Conservation (phyloP, 257 asterid species). For the Solanum sejunctum region DNA sequence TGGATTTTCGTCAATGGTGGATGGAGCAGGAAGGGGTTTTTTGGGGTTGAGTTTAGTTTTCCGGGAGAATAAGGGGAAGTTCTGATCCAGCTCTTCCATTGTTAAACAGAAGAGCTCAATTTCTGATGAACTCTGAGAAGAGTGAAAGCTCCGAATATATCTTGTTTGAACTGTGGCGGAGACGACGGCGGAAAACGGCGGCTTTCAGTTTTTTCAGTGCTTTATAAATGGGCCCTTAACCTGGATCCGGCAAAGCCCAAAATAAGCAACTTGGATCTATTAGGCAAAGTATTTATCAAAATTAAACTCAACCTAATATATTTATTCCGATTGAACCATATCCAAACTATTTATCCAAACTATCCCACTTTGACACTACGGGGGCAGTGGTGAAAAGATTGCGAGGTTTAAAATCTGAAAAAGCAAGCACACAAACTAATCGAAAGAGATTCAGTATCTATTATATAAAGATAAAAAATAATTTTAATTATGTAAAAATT, state of each 20-base stretch:
- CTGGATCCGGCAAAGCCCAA: background rate
- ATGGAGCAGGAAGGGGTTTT: background rate
- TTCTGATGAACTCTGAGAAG: background rate
- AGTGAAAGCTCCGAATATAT: background rate
- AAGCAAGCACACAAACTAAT: too few relatives aligned
- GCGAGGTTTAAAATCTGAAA: too few relatives aligned
- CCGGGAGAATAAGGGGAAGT: constrained; percentile 49
- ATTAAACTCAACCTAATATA: too few relatives aligned
- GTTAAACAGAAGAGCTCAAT: background rate
- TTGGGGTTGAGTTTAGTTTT: constrained; percentile 6
- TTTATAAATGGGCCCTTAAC: background rate
- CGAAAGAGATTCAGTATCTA: too few relatives aligned
- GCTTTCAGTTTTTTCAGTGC: background rate
- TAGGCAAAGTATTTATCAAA: too few relatives aligned
- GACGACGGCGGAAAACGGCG: background rate
- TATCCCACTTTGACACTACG: too few relatives aligned
- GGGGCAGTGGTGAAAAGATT: too few relatives aligned
- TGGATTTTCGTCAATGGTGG: background rate
- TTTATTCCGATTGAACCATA: too few relatives aligned
- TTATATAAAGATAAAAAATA: too few relatives aligned
- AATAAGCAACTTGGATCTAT: background rate
- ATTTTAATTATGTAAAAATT: too few relatives aligned
- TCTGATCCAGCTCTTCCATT: constrained; percentile 24
- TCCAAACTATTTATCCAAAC: too few relatives aligned
- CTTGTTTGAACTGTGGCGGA: background rate